phyloP scores from a whole-genome alignment of 352 stramenopile species.

The Pythium aristosporum region DNA sequence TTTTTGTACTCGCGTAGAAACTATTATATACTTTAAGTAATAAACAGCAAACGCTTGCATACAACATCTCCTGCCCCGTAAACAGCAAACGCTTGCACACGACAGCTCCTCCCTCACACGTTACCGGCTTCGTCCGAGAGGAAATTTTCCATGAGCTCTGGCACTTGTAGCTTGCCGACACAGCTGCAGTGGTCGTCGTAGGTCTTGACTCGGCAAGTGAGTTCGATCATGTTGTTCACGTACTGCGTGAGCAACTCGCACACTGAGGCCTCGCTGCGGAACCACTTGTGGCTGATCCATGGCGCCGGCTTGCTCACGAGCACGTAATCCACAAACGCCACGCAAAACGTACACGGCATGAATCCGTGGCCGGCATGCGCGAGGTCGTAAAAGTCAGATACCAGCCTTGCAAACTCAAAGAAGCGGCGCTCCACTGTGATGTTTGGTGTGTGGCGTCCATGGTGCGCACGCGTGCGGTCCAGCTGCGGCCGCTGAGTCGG shows the following conservation, averaged over 20 bases:
- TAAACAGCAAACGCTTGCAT: too few relatives aligned
- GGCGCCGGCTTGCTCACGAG: conserved; percentile 7
- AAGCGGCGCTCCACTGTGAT: conserved; percentile 48
- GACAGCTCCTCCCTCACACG: not conserved
- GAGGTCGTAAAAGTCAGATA: conserved; percentile 22
- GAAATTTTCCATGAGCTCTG: conserved; percentile 12
- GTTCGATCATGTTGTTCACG: conserved; percentile 13
- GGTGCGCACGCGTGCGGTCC: too few relatives aligned
- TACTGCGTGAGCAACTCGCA: conserved; percentile 14
- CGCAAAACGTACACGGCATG: conserved; percentile 18
- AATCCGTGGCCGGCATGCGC: conserved; percentile 13
- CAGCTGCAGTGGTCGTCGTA: conserved; percentile 12
- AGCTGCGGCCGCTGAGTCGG: conserved; percentile 19
- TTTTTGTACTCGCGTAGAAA: too few relatives aligned
- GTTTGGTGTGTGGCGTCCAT: conserved; percentile 29
- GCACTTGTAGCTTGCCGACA: conserved; percentile 3
- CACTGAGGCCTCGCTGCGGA: conserved; percentile 4
- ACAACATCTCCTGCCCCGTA: too few relatives aligned
- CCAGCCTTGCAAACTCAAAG: conserved; percentile 55
- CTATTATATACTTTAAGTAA: too few relatives aligned
- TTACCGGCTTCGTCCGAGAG: not conserved
- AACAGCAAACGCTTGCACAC: not conserved
- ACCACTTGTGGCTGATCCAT: conserved; percentile 9
- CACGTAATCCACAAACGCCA: conserved; percentile 11
- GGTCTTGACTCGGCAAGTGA: conserved; percentile 12